Percentiles rank a stretch among this genome's conserved stretches.
phyloP scores from a whole-genome alignment of 2,329 filamentous ascomycete species.

The Beauveria australis region DNA sequence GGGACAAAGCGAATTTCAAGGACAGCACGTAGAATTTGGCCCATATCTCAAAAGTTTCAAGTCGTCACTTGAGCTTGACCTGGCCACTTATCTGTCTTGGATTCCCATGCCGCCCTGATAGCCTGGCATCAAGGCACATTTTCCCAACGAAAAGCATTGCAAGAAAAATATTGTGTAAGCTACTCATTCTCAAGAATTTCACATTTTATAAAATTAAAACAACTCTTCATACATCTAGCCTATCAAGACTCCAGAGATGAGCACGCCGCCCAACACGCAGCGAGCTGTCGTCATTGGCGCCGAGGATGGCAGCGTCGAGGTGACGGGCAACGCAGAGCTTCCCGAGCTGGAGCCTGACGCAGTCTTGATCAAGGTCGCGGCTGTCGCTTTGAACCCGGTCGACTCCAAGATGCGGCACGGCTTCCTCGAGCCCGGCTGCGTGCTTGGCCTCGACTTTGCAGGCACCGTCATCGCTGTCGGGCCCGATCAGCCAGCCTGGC shows the following conservation, averaged over 20 bases:
- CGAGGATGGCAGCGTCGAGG: not conserved
- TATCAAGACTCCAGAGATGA: not conserved
- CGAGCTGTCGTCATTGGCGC: not conserved
- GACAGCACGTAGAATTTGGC: not conserved
- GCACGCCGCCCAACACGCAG: not conserved
- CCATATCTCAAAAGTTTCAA: not conserved
- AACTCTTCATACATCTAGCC: too few species aligned
- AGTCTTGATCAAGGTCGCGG: not conserved
- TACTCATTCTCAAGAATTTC: too few species aligned
- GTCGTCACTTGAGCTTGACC: not conserved
- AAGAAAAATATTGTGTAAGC: not conserved
- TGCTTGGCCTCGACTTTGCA: constrained; percentile 26
- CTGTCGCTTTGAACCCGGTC: constrained; percentile 7
- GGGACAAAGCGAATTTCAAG: not conserved
- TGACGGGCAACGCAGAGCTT: not conserved
- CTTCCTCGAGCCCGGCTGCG: constrained; percentile 19
- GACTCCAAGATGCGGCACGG: constrained; percentile 14
- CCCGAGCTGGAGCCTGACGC: not conserved
- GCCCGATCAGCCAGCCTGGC: not conserved
- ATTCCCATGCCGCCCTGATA: not conserved
- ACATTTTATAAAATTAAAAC: not conserved
- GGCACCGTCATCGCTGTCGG: constrained; percentile 23
- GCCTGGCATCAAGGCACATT: not conserved
- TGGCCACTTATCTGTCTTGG: not conserved
- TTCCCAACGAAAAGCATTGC: not conserved